Conservation (phyloP, 352 stramenopile genomes). For the Phytophthora podocarpi region DNA sequence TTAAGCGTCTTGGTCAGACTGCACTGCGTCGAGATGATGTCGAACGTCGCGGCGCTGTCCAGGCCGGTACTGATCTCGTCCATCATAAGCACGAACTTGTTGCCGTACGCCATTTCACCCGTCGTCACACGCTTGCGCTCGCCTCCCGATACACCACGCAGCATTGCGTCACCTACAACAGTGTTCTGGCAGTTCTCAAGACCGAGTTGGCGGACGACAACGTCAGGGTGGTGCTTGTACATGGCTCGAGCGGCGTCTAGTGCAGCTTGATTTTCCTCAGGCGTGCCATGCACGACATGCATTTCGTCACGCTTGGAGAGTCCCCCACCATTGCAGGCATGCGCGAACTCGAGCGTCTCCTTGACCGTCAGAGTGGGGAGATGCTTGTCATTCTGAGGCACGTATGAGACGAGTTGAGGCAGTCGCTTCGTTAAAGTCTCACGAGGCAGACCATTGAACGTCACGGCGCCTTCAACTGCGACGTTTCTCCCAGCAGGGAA, state of each 20-base stretch:
- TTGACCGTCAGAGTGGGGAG: conserved; percentile 43
- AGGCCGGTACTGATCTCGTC: conserved; percentile 31
- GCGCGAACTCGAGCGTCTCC: conserved; percentile 54
- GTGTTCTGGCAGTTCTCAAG: conserved; percentile 37
- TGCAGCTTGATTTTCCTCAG: conserved; percentile 32
- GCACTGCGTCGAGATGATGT: conserved; percentile 41
- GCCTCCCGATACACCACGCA: conserved; percentile 57
- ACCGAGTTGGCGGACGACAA: conserved; percentile 19
- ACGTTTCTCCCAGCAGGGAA: conserved; percentile 28
- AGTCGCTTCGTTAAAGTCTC: conserved; percentile 6
- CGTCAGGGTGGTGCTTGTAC: conserved; percentile 26
- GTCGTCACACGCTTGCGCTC: too few species aligned
- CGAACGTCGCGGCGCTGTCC: conserved; percentile 27
- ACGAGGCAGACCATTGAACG: conserved; percentile 31
- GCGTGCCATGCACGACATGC: conserved; percentile 28
- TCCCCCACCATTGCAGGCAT: conserved; percentile 36
- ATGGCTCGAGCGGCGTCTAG: conserved; percentile 13
- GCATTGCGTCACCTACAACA: conserved; percentile 78
- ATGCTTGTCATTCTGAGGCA: conserved; percentile 71
- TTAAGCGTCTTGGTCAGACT: conserved; percentile 38
- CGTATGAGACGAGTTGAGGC: conserved; percentile 36
- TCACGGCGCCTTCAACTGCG: conserved; percentile 16
- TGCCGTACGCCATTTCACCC: conserved; percentile 25
- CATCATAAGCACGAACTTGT: conserved; percentile 28
- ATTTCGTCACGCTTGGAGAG: conserved; percentile 11